Evolutionary conservation across 331 rosid genomes (phyloP).

Genomic region (Prunus yedoensis): DNA sequence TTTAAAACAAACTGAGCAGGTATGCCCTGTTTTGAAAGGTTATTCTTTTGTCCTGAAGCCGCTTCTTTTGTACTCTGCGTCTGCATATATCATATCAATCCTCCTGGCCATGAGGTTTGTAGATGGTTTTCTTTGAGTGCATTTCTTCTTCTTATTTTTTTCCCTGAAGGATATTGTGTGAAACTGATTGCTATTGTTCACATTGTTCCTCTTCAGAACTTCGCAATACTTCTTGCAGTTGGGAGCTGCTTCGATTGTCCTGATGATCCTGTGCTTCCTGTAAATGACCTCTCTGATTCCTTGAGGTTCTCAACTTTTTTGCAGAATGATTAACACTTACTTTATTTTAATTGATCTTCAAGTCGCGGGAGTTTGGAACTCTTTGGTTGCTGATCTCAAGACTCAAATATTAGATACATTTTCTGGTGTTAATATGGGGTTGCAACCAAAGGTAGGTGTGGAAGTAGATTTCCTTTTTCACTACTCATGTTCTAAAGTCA

Average conservation of each 20-base stretch:
- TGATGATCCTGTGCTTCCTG: conserved; percentile 53
- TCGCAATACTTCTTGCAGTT: conserved; percentile 81
- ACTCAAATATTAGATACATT: too few relatives aligned
- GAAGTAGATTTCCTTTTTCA: too few relatives aligned
- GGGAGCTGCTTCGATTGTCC: conserved; percentile 71
- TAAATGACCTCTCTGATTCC: conserved; percentile 67
- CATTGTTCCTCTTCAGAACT: conserved; percentile 56
- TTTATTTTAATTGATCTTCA: too few relatives aligned
- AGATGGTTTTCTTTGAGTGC: conserved; percentile 29
- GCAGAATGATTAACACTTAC: too few relatives aligned
- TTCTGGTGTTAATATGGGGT: too few relatives aligned
- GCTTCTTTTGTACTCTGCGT: conserved; percentile 47
- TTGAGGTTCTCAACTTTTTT: conserved; percentile 63
- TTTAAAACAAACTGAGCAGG: not conserved
- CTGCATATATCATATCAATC: conserved; percentile 63
- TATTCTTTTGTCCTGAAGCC: conserved; percentile 40
- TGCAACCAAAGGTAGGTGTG: too few relatives aligned
- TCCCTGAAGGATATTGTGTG: not conserved
- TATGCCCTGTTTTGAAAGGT: not conserved
- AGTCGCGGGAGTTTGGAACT: too few relatives aligned
- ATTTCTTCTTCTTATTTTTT: not conserved
- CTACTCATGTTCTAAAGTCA: too few relatives aligned
- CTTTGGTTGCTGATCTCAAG: too few relatives aligned
- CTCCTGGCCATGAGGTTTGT: conserved; percentile 86
- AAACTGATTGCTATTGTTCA: conserved; percentile 36